Percentiles rank a stretch among this genome's conserved stretches.
Evolutionary conservation across 2,329 filamentous ascomycete species (phyloP).

Genomic region (Westerdykella aurantiaca): DNA sequence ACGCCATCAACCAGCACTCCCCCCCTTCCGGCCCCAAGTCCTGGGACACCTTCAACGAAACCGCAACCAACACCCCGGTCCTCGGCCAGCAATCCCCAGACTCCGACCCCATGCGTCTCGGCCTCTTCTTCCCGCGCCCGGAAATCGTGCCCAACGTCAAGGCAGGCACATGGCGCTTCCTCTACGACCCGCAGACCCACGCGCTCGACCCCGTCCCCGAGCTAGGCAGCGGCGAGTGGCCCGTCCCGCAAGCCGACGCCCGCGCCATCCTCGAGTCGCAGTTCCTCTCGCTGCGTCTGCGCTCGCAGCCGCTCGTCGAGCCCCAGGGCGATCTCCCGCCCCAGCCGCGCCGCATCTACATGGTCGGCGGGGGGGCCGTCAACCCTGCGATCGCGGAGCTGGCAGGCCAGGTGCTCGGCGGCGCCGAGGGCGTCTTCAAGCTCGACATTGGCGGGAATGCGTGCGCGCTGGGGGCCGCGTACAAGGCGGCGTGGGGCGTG

Average conservation of each 20-base stretch:
- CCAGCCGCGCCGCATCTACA: constrained; percentile 84
- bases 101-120: constrained; percentile 66
- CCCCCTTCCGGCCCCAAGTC: constrained; percentile 37
- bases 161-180: constrained; percentile 82
- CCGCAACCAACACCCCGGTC: constrained; percentile 61
- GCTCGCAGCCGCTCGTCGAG: constrained; percentile 67
- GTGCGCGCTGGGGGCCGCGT: constrained; percentile 87
- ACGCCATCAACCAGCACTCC: constrained; percentile 60
- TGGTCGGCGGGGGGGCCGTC: constrained; percentile 85
- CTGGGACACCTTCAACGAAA: constrained; percentile 78
- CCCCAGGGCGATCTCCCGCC: constrained; percentile 59
- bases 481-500: constrained; percentile 91
- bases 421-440: constrained; percentile 82
- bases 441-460: constrained; percentile 93
- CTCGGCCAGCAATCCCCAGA: constrained; percentile 56
- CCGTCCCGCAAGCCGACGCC: constrained; percentile 62
- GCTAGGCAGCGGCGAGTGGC: constrained; percentile 39
- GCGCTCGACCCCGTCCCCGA: constrained; percentile 37
- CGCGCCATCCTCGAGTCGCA: constrained; percentile 92
- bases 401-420: constrained; percentile 82
- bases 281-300: constrained; percentile 81
- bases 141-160: constrained; percentile 92
- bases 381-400: constrained; percentile 86
- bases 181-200: constrained; percentile 47
- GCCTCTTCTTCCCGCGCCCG: constrained; percentile 89